These are phyloP conservation scores for Neopestalotiopsis clavispora DNA, from an alignment of 2,329 filamentous ascomycete species.

Conservation along the genomic window DNA sequence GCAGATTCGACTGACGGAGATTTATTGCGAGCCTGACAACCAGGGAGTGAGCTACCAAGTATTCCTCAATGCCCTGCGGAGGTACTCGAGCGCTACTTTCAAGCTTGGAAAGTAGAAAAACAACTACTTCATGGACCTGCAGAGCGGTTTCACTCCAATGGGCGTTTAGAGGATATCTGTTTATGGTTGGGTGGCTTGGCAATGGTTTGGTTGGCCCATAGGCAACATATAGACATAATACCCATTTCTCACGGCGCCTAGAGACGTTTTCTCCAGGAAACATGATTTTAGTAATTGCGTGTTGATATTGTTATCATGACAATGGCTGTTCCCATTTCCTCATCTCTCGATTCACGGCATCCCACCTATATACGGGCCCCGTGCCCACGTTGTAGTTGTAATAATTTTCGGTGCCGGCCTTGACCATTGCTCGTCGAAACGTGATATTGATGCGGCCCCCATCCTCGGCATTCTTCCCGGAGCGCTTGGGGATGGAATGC, in stretches of 20 bases:
- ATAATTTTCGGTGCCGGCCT: constrained; percentile 79
- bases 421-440: constrained; percentile 73
- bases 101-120: constrained; percentile 69
- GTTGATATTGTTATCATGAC: background rate
- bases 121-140: background rate
- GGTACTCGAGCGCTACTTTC: constrained; percentile 87
- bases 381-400: constrained; percentile 82
- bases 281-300: background rate
- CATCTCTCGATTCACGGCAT: constrained; percentile 58
- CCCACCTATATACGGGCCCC: constrained; percentile 73
- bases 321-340: constrained; percentile 36
- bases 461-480: constrained; percentile 65
- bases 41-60: constrained; percentile 91
- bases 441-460: constrained; percentile 78
- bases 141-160: background rate
- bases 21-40: constrained; percentile 80
- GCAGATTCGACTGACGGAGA: constrained; percentile 94
- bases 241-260: background rate
- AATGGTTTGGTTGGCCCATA: background rate
- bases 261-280: too few relatives aligned
- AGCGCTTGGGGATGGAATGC: constrained; percentile 78
- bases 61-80: constrained; percentile 83
- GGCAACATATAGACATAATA: constrained; percentile 4
- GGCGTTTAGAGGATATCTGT: background rate
- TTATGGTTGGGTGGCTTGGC: background rate